Base-by-base conservation (phyloP, 2,329 filamentous ascomycete genomes). In the Microsporum ferrugineum region DNA sequence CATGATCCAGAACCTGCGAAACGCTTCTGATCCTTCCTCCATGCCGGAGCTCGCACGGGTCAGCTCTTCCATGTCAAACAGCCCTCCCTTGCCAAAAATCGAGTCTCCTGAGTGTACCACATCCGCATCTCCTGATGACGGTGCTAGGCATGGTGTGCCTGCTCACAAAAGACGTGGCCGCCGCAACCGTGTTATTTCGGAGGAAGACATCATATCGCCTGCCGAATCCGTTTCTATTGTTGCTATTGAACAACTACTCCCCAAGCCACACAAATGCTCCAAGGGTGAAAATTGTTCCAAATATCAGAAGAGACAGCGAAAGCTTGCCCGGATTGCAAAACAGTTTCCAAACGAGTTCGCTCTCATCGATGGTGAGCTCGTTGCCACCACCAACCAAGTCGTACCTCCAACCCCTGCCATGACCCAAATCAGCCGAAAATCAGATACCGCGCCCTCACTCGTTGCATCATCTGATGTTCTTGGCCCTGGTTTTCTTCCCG, bases 391-490 rank as follows among this genome's bases (percentile, higher is more conserved):
- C 5, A 36, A 36, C 5, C 57, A 45, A 12, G 39, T 34, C 23
- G 88, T 8, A 88, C 89, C 59, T 94, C 94, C 62, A 89, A 86
- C 38, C 78, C 80, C 5, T 69, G 71, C 33, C 84, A 79, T 61
- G 75, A 84, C 62, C 73, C 77, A 60, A 10, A 38, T 51, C 23
- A 51, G 58, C 3, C 88, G 89, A 8, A 78, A 85, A 31, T 92
- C 89, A 4, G 87, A 94, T 67, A 83, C 83, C 23, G 83, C 87
- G 2, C 88, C 88, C 7, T 96, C 91, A 1, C 81, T 96, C 7
- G 87, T 95, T 59, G 92, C 91, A 31, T 96, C 92, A 0, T 96
- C 91, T 0, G 92, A 96, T 73, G 82, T 95, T 8, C 81, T 97
- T 64, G 91, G 91, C 1, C 87, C 88, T 4, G 82, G 82, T 5